Base-by-base conservation (phyloP, 1,139 yeast genomes). In the Lodderomyces elongisporus region DNA sequence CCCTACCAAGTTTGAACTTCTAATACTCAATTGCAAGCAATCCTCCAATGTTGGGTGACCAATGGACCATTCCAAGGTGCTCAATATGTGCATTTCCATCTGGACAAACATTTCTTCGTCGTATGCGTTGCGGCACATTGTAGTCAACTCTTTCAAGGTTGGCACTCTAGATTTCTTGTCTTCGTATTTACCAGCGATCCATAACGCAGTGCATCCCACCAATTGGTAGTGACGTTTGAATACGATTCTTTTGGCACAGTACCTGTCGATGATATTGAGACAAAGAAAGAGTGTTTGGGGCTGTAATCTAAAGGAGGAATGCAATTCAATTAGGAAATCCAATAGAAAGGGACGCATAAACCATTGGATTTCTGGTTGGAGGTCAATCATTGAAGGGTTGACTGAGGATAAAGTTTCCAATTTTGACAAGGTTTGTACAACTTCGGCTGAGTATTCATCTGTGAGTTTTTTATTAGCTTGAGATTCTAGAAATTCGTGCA, bases 161-260 rank as follows among this genome's bases (percentile, higher is more conserved):
- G 96, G 96, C 3, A 87, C 88, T 37, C 85, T 66, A 38, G 77
- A 72, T 60, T 89, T 89, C 52, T 84, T 84, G 57, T 88, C 96
- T 51, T 85, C 88, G 56, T 84, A 85, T 58, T 91, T 91, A 35
- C 95, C 87, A 5, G 97, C 96, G 30, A 91, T 78, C 96, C 97
- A 89, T 36, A 91, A 68, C 4, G 96, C 85, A 2, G 96, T 83
- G 50, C 95, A 84, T 2, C 96, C 96, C 10, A 91, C 91, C 42
- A 91, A 66, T 56, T 89, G 96, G 56, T 87, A 88, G 56, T 91
- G 97, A 45, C 88, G 78, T 51, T 84, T 85, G 60, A 82, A 85
- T n/a, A 89, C 95, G 14, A 89, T 82, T 44, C 98, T 72, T 49
- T 79, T 83, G 25, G 96, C 84, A 54, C 95, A 82, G 62, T 91